Conservation (phyloP, 257 asterid species). For the Nemophila menziesii region DNA sequence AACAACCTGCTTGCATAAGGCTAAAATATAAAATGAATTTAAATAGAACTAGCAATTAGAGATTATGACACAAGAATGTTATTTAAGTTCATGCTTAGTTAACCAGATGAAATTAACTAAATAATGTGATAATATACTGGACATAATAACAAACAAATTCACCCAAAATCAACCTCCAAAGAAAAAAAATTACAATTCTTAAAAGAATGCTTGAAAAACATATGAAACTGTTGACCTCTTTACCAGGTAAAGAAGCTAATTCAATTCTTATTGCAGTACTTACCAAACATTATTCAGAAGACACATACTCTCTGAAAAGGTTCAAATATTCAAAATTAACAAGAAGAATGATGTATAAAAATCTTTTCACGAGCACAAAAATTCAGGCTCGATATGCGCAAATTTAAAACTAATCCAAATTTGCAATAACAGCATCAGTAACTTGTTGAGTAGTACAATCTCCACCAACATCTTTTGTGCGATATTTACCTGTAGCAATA, state of each 20-base stretch:
- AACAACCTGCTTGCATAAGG: too few relatives aligned
- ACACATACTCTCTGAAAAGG: neutral
- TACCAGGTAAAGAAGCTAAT: neutral
- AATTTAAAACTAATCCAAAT: constrained; percentile 21
- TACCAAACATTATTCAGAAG: neutral
- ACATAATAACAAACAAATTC: too few relatives aligned
- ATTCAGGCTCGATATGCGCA: constrained; percentile 7
- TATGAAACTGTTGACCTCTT: neutral
- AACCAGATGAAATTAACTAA: too few relatives aligned
- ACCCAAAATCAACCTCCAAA: too few relatives aligned
- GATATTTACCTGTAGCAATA: constrained; percentile 52
- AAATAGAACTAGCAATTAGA: too few relatives aligned
- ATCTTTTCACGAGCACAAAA: constrained; percentile 8
- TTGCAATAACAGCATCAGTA: constrained; percentile 76
- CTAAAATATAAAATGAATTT: too few relatives aligned
- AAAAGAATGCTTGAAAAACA: neutral
- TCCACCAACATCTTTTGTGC: constrained; percentile 89
- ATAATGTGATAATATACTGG: too few relatives aligned
- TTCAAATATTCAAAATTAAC: constrained; percentile 20
- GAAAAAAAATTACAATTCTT: neutral
- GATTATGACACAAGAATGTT: too few relatives aligned
- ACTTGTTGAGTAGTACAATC: constrained; percentile 77
- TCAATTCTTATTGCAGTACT: neutral
- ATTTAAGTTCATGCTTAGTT: too few relatives aligned
- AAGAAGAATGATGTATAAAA: constrained; percentile 8